phyloP scores from a whole-genome alignment of 2,329 filamentous ascomycete genomes.

The Rutstroemia sydowiana region DNA sequence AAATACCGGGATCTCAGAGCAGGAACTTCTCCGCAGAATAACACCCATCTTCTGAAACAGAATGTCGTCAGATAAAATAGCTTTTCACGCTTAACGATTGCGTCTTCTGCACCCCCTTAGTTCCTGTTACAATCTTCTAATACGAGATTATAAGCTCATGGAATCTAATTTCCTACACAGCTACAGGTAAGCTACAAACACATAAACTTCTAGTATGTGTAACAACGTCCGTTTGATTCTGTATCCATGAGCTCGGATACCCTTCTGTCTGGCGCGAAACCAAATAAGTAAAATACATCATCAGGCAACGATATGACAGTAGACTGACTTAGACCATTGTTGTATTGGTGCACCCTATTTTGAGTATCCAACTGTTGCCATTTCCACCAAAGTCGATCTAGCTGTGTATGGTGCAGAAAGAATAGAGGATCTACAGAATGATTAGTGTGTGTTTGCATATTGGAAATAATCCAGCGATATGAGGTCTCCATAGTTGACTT shows the following conservation, averaged over 20 bases:
- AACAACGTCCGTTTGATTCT: constrained; percentile 21
- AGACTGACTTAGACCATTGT: neutral
- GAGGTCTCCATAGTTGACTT: neutral
- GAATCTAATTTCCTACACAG: too few species aligned
- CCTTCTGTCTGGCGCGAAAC: constrained; percentile 14
- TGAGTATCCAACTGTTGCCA: constrained; percentile 27
- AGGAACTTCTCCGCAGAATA: too few species aligned
- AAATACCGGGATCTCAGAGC: too few species aligned
- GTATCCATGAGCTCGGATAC: constrained; percentile 24
- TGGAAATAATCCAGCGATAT: neutral
- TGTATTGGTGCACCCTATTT: constrained; percentile 15
- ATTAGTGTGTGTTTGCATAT: neutral
- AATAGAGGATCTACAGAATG: constrained; percentile 33
- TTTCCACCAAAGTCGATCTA: constrained; percentile 27
- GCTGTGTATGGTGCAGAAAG: constrained; percentile 26
- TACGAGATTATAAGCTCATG: too few species aligned
- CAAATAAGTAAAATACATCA: constrained; percentile 19
- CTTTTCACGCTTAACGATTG: too few species aligned
- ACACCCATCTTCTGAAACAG: too few species aligned
- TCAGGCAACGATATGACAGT: constrained; percentile 6
- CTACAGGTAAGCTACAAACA: too few species aligned
- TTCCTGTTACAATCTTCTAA: too few species aligned
- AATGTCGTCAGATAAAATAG: too few species aligned
- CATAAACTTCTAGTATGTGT: constrained; percentile 16
- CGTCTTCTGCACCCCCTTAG: too few species aligned